Base-by-base conservation (phyloP, 306 rosid genomes). In the Vigna reflexopilosa region DNA sequence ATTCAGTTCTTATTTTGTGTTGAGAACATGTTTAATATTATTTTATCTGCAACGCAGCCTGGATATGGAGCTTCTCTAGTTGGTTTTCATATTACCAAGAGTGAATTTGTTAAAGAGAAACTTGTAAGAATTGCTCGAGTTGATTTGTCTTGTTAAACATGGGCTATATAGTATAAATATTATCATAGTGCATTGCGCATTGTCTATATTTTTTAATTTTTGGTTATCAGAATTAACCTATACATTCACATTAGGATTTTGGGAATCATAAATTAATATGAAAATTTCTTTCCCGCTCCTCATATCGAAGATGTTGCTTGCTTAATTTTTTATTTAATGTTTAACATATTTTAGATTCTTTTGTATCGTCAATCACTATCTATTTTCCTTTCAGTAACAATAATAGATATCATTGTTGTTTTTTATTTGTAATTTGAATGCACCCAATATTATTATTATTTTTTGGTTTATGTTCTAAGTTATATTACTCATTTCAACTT, bases 1-100 rank as follows among this genome's bases (percentile, higher is more conserved):
- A 67, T 55, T 74, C 12, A 57, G 48, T 24, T 50, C 24, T 57
- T 75, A 38, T 69, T 68, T 7, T 68, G 54, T 70, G 20, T 63
- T 47, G 26, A 66, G 40, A 74, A 54, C 55, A 74, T 72, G 16
- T 77, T 45, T 51, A 20, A 80, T 64, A 74, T 70, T 64, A 45
- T 77, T 66, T 78, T 51, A 61, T 81, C 63, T 79, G 49, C 63
- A 38, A 70, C 83, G 82, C 89, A 93, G 99, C 90, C 98, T 45
- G 99, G 99, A 73, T 96, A 85, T 84, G 94, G 93, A 76, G 86
- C 88, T 24, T 85, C 66, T 44, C 48, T 83, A n/a, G 47, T 77
- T 71, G 99, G 93, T 86, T 90, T 96, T 75, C 89, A 86, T 70
- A 83, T 96, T 74, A 70, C 89, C 19, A 93, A 89, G 89, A 73